Percentiles rank a stretch among this genome's conserved stretches.
Evolutionary conservation across 225 moss, liverwort and hornwort genomes (phyloP).

Genomic region (Asterella californica): DNA sequence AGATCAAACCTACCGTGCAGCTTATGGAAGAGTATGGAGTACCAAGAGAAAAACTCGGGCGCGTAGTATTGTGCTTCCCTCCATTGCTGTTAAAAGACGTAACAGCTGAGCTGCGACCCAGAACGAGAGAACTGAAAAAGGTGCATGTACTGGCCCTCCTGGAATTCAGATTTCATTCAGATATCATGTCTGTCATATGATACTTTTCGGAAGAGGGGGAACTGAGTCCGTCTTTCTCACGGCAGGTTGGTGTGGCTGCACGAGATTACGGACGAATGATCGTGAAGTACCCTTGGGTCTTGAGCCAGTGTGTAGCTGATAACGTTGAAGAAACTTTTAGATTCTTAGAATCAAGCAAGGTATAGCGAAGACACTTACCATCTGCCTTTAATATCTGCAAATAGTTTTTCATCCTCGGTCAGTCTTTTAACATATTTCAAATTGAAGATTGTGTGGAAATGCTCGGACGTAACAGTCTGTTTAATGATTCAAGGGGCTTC

Average conservation of each 20-base stretch:
- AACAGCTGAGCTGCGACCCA: slow-evolving; percentile 53
- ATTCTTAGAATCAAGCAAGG: slow-evolving; percentile 75
- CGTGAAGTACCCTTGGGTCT: slow-evolving; percentile 87
- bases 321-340: slow-evolving; percentile 61
- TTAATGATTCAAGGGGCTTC: neutral
- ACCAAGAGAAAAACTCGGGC: slow-evolving; percentile 50
- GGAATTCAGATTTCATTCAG: neutral
- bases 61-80: slow-evolving; percentile 65
- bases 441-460: neutral
- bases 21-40: slow-evolving; percentile 68
- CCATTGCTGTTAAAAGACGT: slow-evolving; percentile 63
- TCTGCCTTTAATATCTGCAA: neutral
- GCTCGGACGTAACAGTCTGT: neutral
- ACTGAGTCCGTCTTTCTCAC: no score
- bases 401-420: neutral
- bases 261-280: slow-evolving; percentile 84
- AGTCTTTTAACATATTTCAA: neutral
- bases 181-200: no score
- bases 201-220: no score
- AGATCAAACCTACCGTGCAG: slow-evolving; percentile 52
- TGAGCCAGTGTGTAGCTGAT: slow-evolving; percentile 61
- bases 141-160: slow-evolving; percentile 23
- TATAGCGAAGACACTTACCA: slow-evolving; percentile 14
- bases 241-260: slow-evolving; percentile 76
- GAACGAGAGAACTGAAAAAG: slow-evolving; percentile 67